A percentile compares a stretch with the other conserved stretches of the same genome.
These are phyloP conservation scores for Kwoniella shandongensis DNA, from an alignment of 768 basidiomycete species.

Conservation along the genomic window DNA sequence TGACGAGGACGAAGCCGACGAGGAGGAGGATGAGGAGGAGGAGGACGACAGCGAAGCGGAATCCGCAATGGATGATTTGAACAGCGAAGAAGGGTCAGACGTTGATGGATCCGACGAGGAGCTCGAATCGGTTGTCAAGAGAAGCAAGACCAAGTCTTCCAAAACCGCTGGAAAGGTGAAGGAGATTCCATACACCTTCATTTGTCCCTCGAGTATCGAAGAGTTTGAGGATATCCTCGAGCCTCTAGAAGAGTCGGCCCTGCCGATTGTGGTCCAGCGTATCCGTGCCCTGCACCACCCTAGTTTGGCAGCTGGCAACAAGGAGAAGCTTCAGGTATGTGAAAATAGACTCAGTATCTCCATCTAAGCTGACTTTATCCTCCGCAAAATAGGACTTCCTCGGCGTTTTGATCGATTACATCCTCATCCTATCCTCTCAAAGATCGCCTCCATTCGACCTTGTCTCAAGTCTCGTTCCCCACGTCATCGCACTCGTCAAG, in stretches of 20 bases:
- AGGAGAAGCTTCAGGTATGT: slow-evolving; percentile 81
- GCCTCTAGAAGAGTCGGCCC: slow-evolving; percentile 67
- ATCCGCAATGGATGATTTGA: slow-evolving; percentile 47
- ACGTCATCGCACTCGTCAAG: slow-evolving; percentile 73
- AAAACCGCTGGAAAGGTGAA: slow-evolving; percentile 46
- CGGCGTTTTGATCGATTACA: slow-evolving; percentile 80
- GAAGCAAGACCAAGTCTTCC: slow-evolving; percentile 26
- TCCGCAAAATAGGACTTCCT: slow-evolving; percentile 63
- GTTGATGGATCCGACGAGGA: slow-evolving; percentile 17
- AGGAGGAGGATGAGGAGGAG: slow-evolving; percentile 53
- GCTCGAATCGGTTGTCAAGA: slow-evolving; percentile 21
- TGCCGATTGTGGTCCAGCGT: slow-evolving; percentile 79
- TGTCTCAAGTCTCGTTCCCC: slow-evolving; percentile 69
- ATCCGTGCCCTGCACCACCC: slow-evolving; percentile 89
- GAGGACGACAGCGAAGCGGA: slow-evolving; percentile 46
- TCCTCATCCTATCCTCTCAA: slow-evolving; percentile 70
- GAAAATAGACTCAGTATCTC: background rate
- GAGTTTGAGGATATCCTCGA: slow-evolving; percentile 84
- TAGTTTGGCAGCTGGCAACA: slow-evolving; percentile 87
- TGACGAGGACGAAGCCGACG: slow-evolving; percentile 54
- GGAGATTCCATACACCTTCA: slow-evolving; percentile 88
- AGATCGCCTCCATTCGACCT: slow-evolving; percentile 64
- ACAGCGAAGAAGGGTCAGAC: slow-evolving; percentile 19
- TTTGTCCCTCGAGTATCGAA: slow-evolving; percentile 80
- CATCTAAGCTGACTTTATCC: background rate